These are phyloP conservation scores for Pleurotus platypus DNA, from an alignment of 768 basidiomycete genomes.

Conservation along the genomic window DNA sequence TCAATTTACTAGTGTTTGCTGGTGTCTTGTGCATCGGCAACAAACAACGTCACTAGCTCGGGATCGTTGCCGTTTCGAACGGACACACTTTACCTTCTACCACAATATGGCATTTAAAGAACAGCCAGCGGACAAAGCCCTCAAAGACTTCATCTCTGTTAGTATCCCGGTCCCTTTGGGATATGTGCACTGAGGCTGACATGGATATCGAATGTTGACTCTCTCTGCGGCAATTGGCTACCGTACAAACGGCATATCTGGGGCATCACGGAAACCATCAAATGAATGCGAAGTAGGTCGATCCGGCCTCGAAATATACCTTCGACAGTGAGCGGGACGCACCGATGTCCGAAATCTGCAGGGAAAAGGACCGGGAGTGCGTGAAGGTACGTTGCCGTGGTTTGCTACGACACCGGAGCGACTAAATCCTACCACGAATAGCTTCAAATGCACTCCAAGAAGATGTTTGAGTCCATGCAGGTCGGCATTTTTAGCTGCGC, in stretches of 20 bases:
- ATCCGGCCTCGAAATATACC: slow-evolving; percentile 49
- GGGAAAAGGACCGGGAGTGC: slow-evolving; percentile 46
- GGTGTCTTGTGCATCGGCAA: too few species aligned
- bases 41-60: too few species aligned
- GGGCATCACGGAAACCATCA: too few species aligned
- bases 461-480: slow-evolving; percentile 72
- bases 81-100: background rate
- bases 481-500: slow-evolving; percentile 24
- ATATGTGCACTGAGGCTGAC: too few species aligned
- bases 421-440: slow-evolving; percentile 17
- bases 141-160: slow-evolving; percentile 42
- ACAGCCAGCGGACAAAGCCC: slow-evolving; percentile 6
- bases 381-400: slow-evolving; percentile 40
- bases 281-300: slow-evolving; percentile 27
- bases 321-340: slow-evolving; percentile 63
- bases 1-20: too few species aligned
- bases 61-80: background rate
- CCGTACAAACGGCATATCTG: too few species aligned
- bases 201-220: background rate
- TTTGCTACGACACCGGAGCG: background rate
- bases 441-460: slow-evolving; percentile 61
- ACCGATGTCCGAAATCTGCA: slow-evolving; percentile 55
- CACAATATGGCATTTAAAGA: slow-evolving; percentile 20
- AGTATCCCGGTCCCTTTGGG: slow-evolving; percentile 10
- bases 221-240: background rate